These are phyloP conservation scores for Chenopodium suecicum DNA, from an alignment of 148 eudicot genomes.

Conservation along the genomic window DNA sequence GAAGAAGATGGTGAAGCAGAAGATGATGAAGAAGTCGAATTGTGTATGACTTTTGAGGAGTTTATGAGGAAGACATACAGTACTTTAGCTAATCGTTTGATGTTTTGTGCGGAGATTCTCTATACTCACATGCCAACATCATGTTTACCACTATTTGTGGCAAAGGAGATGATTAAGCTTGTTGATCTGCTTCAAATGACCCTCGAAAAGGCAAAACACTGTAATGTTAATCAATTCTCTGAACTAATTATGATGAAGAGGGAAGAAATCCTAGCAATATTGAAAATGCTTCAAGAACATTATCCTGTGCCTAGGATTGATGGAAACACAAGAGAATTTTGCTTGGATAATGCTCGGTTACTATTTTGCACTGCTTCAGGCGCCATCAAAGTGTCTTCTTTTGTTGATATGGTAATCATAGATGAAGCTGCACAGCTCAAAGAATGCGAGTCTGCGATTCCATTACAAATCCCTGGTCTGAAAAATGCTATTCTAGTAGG, in stretches of 20 bases:
- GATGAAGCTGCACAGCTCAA: slow-evolving; percentile 69
- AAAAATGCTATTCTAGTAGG: slow-evolving; percentile 49
- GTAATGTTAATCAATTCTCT: too few species aligned
- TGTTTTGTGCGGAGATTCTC: slow-evolving; percentile 28
- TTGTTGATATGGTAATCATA: slow-evolving; percentile 29
- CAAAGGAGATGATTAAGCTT: slow-evolving; percentile 35
- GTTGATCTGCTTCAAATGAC: slow-evolving; percentile 21
- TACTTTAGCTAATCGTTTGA: slow-evolving; percentile 22
- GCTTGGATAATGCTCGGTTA: slow-evolving; percentile 37
- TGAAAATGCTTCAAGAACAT: slow-evolving; percentile 25
- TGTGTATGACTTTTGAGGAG: slow-evolving; percentile 12
- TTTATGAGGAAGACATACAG: slow-evolving; percentile 30
- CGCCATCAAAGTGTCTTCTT: slow-evolving; percentile 29
- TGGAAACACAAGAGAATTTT: slow-evolving; percentile 23
- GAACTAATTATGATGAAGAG: not conserved
- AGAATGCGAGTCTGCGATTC: slow-evolving; percentile 56
- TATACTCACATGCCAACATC: slow-evolving; percentile 59
- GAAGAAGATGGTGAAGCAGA: not conserved
- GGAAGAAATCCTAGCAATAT: slow-evolving; percentile 10
- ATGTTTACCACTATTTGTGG: slow-evolving; percentile 24
- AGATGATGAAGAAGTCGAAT: not conserved
- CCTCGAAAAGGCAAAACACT: slow-evolving; percentile 15
- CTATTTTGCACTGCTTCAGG: slow-evolving; percentile 57
- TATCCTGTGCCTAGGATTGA: not conserved
- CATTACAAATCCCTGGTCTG: slow-evolving; percentile 46